These are phyloP conservation scores for Porphyrellus cyaneotinctus DNA, from an alignment of 768 basidiomycete genomes.

Conservation along the genomic window DNA sequence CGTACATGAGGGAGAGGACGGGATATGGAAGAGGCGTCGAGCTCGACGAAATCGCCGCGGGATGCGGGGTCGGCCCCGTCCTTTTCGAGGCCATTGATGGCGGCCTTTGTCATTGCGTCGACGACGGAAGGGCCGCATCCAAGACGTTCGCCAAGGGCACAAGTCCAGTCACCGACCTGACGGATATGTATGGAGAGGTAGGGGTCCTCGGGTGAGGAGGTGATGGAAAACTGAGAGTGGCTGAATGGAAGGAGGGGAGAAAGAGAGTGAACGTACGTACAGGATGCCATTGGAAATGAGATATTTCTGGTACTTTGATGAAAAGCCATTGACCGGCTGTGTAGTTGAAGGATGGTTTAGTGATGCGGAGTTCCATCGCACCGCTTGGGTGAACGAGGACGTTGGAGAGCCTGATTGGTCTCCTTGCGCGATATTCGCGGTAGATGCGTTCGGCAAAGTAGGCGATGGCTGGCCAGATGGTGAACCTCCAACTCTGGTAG, in stretches of 20 bases:
- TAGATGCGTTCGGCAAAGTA: conserved; percentile 87
- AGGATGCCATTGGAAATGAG: conserved; percentile 90
- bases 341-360: conserved; percentile 91
- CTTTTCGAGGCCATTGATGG: conserved; percentile 73
- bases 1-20: conserved; percentile 63
- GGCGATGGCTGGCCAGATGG: conserved; percentile 86
- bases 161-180: conserved; percentile 89
- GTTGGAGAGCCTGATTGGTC: conserved; percentile 74
- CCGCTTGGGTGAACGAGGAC: conserved; percentile 88
- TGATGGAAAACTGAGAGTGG: conserved; percentile 81
- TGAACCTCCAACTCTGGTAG: conserved; percentile 88
- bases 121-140: conserved; percentile 78
- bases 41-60: conserved; percentile 80
- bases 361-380: conserved; percentile 90
- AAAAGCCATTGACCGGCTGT: conserved; percentile 91
- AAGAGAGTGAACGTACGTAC: conserved; percentile 43
- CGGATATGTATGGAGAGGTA: conserved; percentile 91
- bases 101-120: conserved; percentile 71
- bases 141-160: conserved; percentile 78
- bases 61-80: conserved; percentile 41
- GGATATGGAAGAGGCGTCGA: conserved; percentile 49
- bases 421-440: conserved; percentile 77
- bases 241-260: background rate
- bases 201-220: conserved; percentile 91
- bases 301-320: conserved; percentile 83